Base-by-base conservation (phyloP, 345 rosid species). In the Gossypium rotundifolium region DNA sequence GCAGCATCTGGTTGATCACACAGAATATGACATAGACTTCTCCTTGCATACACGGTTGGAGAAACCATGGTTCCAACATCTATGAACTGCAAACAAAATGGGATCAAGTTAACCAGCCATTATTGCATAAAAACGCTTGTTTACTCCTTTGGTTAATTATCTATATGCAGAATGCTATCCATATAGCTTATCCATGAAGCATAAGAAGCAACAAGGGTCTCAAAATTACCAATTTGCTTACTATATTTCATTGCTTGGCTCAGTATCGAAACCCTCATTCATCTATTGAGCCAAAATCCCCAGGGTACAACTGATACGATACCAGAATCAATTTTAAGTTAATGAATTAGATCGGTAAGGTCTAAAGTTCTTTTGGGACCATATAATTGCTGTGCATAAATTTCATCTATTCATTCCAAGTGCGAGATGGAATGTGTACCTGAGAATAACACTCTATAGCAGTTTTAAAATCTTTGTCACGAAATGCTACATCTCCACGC, bases 1-100 rank as follows among this genome's bases (percentile, higher is more conserved):
- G 93, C 97, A 53, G 88, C 97, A 82, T 91, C 98, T 7, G 93
- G 87, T 72, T 91, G 95, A 70, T 91, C 91, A 12, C 89, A 87
- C 40, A 93, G 81, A 49, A 93, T 89, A 80, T 87, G 72, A 78
- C 95, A 93, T 49, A 89, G 88, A 81, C 97, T 87, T 85, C 93
- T 80, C 64, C 98, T 80, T 9, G 89, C 93, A 80, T 85, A 88
- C 4, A 93, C 95, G 38, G 95, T 93, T 10, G 98, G 98, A 23
- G 98, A 91, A 42, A 87, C 79, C 94, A 89, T 87, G 72, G 95
- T 89, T 76, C 97, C 93, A 52, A 87, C 91, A 59, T 91, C 92
- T 76, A 91, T 86, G 79, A 93, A 93, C 97, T 93, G 88, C 83
- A 70, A 38, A 40, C 16, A 55, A 62, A 17, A 17, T 7, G 11